Evolutionary conservation across 2,329 filamentous ascomycete genomes (phyloP).

Genomic region (Talaromyces atroroseus): DNA sequence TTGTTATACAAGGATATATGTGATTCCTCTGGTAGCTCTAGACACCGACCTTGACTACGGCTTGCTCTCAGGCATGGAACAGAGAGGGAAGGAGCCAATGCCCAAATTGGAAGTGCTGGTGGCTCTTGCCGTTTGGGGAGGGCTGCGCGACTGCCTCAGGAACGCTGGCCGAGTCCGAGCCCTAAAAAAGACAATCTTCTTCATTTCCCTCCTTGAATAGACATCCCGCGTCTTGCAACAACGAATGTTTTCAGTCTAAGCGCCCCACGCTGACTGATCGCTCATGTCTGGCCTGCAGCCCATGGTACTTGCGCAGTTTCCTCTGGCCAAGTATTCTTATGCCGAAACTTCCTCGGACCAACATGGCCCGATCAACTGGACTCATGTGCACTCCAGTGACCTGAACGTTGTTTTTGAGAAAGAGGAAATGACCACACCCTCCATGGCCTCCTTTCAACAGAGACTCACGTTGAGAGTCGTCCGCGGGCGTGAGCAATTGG

Average conservation of each 20-base stretch:
- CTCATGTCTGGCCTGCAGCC: slow-evolving; percentile 9
- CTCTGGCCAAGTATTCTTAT: slow-evolving; percentile 42
- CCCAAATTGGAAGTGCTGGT: background rate
- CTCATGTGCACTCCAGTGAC: slow-evolving; percentile 35
- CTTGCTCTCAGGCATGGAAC: too few species aligned
- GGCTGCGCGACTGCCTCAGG: slow-evolving; percentile 4
- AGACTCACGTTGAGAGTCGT: slow-evolving; percentile 30
- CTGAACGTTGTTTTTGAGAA: slow-evolving; percentile 34
- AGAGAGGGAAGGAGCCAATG: background rate
- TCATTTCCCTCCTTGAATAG: background rate
- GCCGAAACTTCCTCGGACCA: slow-evolving; percentile 34
- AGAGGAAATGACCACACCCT: slow-evolving; percentile 8
- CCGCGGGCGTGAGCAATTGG: slow-evolving; percentile 31
- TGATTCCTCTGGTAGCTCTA: too few species aligned
- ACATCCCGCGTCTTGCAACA: background rate
- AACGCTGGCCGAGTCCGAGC: background rate
- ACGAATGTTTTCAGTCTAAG: background rate
- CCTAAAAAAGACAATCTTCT: background rate
- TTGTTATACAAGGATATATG: too few species aligned
- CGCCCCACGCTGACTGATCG: background rate
- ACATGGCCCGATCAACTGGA: slow-evolving; percentile 39
- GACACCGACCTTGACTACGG: too few species aligned
- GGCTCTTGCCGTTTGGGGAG: background rate
- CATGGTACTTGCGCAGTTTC: slow-evolving; percentile 18
- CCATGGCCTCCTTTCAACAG: slow-evolving; percentile 15